A percentile compares a stretch with the other conserved stretches of the same genome.
Evolutionary conservation across 31 red algal species (phyloP).

Genomic region (Endocladia muricata): DNA sequence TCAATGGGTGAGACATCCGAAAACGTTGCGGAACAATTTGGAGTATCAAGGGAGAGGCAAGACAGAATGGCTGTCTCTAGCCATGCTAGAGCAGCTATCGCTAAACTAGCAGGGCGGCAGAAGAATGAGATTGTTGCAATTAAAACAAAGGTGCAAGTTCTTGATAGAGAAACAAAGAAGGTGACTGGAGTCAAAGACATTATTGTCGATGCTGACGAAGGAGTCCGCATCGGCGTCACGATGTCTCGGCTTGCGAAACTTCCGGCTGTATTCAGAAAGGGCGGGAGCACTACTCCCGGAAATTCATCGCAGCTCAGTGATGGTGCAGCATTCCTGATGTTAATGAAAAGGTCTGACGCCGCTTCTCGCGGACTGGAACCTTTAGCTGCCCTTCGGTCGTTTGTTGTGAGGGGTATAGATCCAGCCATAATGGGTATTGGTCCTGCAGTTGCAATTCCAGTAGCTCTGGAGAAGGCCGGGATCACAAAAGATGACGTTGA

Average conservation of each 20-base stretch:
- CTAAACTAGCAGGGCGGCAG: constrained; percentile 74
- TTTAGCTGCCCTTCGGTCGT: constrained; percentile 75
- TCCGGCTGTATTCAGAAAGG: constrained; percentile 80
- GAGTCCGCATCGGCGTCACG: constrained; percentile 82
- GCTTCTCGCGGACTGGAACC: constrained; percentile 65
- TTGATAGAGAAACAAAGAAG: constrained; percentile 56
- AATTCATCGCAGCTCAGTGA: constrained; percentile 99
- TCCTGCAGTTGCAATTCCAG: constrained; percentile 91
- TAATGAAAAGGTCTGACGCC: constrained; percentile 96
- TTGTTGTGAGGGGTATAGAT: constrained; percentile 85
- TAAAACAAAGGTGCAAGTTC: constrained; percentile 65
- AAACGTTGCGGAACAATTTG: constrained; percentile 88
- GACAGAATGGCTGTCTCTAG: constrained; percentile 86
- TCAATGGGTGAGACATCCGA: constrained; percentile 98
- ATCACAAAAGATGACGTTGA: constrained; percentile 77
- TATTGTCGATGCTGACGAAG: constrained; percentile 83
- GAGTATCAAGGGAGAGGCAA: constrained; percentile 75
- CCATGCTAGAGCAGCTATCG: constrained; percentile 76
- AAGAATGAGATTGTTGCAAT: constrained; percentile 92
- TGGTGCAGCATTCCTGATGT: constrained; percentile 89
- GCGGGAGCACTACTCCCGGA: constrained; percentile 93
- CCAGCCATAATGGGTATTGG: constrained; percentile 98
- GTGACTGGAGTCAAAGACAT: constrained; percentile 51
- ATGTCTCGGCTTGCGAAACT: constrained; percentile 78
- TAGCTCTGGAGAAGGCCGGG: constrained; percentile 75